A percentile compares a stretch with the other conserved stretches of the same genome.
phyloP scores from a whole-genome alignment of 768 basidiomycete genomes.

The Rhodotorula paludigena region DNA sequence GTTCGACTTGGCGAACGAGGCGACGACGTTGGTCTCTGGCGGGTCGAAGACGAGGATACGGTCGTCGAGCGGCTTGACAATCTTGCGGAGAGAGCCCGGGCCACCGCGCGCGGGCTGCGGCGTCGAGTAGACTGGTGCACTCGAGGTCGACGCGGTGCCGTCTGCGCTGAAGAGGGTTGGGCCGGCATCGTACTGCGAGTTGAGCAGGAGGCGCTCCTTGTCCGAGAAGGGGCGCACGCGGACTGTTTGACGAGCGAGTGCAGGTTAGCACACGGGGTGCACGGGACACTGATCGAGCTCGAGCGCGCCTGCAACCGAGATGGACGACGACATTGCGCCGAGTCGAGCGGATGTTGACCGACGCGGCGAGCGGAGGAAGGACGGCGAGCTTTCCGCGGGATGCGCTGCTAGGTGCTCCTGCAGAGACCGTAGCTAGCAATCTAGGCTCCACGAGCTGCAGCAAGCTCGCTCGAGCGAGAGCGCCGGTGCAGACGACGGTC shows the following conservation, averaged over 20 bases:
- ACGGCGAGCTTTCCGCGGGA: background rate
- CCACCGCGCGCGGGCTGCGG: slow-evolving; percentile 14
- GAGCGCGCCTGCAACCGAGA: slow-evolving; percentile 31
- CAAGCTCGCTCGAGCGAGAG: too few species aligned
- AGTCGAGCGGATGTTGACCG: slow-evolving; percentile 5
- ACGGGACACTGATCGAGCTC: too few species aligned
- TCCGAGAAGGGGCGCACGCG: slow-evolving; percentile 40
- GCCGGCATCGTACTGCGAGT: slow-evolving; percentile 17
- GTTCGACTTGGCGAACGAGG: slow-evolving; percentile 57
- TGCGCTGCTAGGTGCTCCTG: too few species aligned
- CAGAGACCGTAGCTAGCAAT: too few species aligned
- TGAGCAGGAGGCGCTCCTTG: slow-evolving; percentile 31
- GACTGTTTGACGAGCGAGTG: slow-evolving; percentile 12
- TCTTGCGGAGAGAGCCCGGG: slow-evolving; percentile 41
- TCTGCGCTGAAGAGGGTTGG: slow-evolving; percentile 30
- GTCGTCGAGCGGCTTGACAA: slow-evolving; percentile 87
- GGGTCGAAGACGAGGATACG: slow-evolving; percentile 94
- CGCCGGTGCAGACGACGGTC: too few species aligned
- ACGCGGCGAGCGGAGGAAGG: background rate
- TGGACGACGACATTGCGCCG: slow-evolving; percentile 17
- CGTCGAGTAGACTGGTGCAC: background rate
- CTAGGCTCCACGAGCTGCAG: too few species aligned
- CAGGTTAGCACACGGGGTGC: too few species aligned
- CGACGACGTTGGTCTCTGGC: slow-evolving; percentile 75
- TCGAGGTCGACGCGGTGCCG: background rate